phyloP scores from a whole-genome alignment of 352 stramenopile species.

The Globisporangium radiosum region DNA sequence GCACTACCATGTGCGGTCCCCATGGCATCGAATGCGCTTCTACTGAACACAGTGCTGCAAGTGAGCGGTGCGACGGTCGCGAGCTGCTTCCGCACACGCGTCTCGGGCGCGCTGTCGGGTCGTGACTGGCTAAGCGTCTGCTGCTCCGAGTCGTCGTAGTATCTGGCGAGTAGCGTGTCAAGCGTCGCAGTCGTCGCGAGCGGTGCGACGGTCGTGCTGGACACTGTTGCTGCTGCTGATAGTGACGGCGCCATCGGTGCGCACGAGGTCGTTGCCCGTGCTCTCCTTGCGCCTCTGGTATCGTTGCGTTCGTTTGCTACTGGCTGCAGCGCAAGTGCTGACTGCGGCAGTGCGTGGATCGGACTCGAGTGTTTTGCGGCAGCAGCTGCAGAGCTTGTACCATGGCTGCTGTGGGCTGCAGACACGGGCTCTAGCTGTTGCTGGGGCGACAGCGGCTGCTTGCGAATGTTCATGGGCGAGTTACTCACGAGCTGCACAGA shows the following conservation, averaged over 20 bases:
- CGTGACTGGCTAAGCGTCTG: conserved; percentile 3
- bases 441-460: conserved; percentile 1
- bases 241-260: neutral
- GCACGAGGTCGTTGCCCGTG: neutral
- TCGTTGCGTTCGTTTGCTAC: neutral
- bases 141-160: conserved; percentile 3
- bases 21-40: neutral
- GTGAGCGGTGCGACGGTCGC: neutral
- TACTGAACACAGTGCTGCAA: neutral
- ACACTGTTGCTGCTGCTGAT: neutral
- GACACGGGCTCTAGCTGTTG: neutral
- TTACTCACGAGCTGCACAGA: conserved; percentile 7
- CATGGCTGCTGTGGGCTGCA: neutral
- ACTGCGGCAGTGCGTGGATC: neutral
- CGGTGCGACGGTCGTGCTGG: neutral
- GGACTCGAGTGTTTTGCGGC: neutral
- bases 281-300: neutral
- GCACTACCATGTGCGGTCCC: neutral
- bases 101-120: conserved; percentile 3
- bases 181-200: conserved; percentile 26
- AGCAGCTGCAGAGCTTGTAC: neutral
- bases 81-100: conserved; percentile 6
- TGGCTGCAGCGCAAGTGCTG: neutral
- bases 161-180: conserved; percentile 23
- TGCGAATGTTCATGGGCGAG: conserved; percentile 12